These are phyloP conservation scores for Corynascus novoguineensis DNA, from an alignment of 495 filamentous ascomycete genomes.

Conservation along the genomic window DNA sequence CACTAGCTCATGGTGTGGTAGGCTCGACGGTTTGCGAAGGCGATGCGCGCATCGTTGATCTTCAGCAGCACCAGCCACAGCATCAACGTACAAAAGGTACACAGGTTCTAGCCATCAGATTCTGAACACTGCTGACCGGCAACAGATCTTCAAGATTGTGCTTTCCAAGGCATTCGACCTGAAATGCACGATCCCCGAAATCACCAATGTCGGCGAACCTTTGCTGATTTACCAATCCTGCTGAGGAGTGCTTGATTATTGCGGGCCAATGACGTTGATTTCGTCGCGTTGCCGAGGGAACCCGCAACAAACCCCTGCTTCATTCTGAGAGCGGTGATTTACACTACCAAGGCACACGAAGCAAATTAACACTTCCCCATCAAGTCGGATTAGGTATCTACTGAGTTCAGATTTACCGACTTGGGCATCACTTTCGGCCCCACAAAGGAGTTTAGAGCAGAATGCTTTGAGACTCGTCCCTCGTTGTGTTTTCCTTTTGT, in stretches of 20 bases:
- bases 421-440: constrained; percentile 9
- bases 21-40: constrained; percentile 94
- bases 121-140: constrained; percentile 14
- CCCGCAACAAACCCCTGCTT: background rate
- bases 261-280: background rate
- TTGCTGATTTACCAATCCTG: constrained; percentile 85
- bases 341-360: constrained; percentile 11
- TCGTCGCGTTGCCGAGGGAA: background rate
- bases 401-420: background rate
- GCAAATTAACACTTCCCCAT: constrained; percentile 1
- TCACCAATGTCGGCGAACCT: constrained; percentile 96
- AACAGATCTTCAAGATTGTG: constrained; percentile 98
- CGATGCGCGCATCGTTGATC: constrained; percentile 94
- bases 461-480: constrained; percentile 11
- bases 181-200: constrained; percentile 98
- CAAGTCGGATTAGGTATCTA: constrained; percentile 9
- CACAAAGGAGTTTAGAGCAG: constrained; percentile 9
- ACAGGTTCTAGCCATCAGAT: constrained; percentile 7
- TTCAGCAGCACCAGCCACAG: constrained; percentile 98
- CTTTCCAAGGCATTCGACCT: constrained; percentile 97
- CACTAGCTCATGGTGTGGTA: constrained; percentile 33
- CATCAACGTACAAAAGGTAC: constrained; percentile 98
- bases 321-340: background rate
- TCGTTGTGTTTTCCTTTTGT: constrained; percentile 15
- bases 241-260: constrained; percentile 25